Evolutionary conservation across 1,284 basidiomycete species (phyloP), one percentile per base, ranked within the genome.

Genomic region (Lignosus rhinocerotis): DNA sequence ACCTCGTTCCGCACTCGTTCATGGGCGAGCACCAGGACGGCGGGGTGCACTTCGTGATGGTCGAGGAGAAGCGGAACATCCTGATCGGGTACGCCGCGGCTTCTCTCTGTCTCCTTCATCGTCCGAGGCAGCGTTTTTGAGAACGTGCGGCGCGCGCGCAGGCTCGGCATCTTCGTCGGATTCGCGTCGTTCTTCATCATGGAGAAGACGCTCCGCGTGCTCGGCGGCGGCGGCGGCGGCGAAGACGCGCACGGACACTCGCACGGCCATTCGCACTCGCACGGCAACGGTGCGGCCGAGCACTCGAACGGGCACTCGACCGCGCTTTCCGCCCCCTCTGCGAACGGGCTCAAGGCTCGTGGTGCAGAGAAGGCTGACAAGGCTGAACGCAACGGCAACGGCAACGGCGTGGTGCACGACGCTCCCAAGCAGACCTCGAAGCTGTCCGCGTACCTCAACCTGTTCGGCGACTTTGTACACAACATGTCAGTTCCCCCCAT

Each of bases 391-490:
- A 59, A 68, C 54, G 56, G 62, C 30, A 50, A 65, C 42, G 56
- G 62, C 30, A 50, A 65, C 42, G 56, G 49, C 49, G 68, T 61
- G 41, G 68, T 67, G 42, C 62, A 73, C n/a, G 73, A 74, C 46
- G 66, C 75, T 53, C 70, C 69, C 30, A 73, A 74, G 52, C 80
- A 80, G 32, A 83, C 88, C 17, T 90, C 92, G 44, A 92, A 90
- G 71, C 76, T 94, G 52, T 93, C 92, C 7, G 93, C 93, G 6
- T 95, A 94, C 73, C 81, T 95, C 47, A 95, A 95, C 75, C 79
- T 95, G 53, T 94, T 94, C 70, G 92, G 92, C 41, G 93, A 94
- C 71, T 94, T 94, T 72, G 92, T 91, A 34, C 90, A 92, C 68
- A 92, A 92, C 69, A 92, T 92, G 89, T 90, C 68, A 71, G 85